These are phyloP conservation scores for Pseudogymnoascus sp. DNA, from an alignment of 2,329 filamentous ascomycete genomes.

Conservation along the genomic window DNA sequence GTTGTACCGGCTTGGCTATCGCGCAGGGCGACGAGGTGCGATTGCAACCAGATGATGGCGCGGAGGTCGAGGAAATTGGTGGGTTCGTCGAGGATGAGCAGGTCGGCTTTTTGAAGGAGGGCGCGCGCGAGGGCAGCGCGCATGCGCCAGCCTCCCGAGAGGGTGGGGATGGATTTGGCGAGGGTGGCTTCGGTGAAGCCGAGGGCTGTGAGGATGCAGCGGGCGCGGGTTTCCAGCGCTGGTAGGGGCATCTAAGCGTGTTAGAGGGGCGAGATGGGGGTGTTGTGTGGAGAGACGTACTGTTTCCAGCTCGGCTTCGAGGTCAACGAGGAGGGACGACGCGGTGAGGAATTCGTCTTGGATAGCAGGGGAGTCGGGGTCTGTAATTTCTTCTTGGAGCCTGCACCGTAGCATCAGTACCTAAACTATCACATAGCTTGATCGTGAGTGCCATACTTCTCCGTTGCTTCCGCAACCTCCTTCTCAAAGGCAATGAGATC, in stretches of 20 bases:
- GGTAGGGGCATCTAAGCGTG: not conserved
- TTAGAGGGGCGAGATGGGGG: not conserved
- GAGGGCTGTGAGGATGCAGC: slow-evolving; percentile 57
- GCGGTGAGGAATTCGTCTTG: not conserved
- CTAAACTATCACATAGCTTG: not conserved
- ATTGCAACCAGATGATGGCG: slow-evolving; percentile 77
- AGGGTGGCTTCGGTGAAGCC: slow-evolving; percentile 60
- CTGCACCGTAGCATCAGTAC: not conserved
- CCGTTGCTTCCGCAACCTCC: slow-evolving; percentile 44
- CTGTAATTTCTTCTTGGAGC: not conserved
- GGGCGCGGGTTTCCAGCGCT: slow-evolving; percentile 53
- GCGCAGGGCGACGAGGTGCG: slow-evolving; percentile 52
- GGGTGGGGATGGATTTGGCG: slow-evolving; percentile 47
- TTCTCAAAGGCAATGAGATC: slow-evolving; percentile 61
- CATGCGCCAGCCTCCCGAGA: slow-evolving; percentile 75
- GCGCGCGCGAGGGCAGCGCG: slow-evolving; percentile 55
- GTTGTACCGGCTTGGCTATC: slow-evolving; percentile 50
- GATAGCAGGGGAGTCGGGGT: slow-evolving; percentile 6
- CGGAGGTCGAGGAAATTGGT: slow-evolving; percentile 80
- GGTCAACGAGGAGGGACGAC: slow-evolving; percentile 26
- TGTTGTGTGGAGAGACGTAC: too few species aligned
- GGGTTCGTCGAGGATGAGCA: slow-evolving; percentile 77
- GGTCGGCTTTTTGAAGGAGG: slow-evolving; percentile 64
- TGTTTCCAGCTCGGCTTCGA: slow-evolving; percentile 1
- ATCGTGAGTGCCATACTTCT: slow-evolving; percentile 21